Conservation (phyloP, 2,329 filamentous ascomycete species). For the Stemphylium vesicarium region DNA sequence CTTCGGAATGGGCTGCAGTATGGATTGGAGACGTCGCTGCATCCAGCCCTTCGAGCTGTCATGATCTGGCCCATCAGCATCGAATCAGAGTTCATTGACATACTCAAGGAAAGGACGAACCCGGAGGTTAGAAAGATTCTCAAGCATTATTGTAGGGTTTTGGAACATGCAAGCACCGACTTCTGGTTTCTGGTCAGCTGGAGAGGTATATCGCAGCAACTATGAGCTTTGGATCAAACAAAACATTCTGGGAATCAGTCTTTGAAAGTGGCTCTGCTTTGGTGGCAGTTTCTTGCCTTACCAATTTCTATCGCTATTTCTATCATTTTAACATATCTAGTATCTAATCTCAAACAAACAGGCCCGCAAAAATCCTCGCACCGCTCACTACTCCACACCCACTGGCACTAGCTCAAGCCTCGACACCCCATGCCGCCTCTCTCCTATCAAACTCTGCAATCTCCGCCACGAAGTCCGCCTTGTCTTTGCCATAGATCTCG, state of each 20-base stretch:
- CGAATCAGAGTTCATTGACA: slow-evolving; percentile 25
- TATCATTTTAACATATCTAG: no score
- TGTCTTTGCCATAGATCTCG: slow-evolving; percentile 32
- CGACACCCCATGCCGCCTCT: slow-evolving; percentile 12
- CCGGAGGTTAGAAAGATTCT: slow-evolving; percentile 19
- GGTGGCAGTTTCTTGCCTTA: no score
- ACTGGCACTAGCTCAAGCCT: background rate
- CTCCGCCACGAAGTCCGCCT: slow-evolving; percentile 32
- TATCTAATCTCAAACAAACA: no score
- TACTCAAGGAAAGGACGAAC: slow-evolving; percentile 20
- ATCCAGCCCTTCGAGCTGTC: slow-evolving; percentile 26
- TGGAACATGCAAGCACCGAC: slow-evolving; percentile 30
- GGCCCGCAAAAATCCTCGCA: no score
- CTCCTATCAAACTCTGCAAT: slow-evolving; percentile 43
- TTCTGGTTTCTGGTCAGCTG: slow-evolving; percentile 34
- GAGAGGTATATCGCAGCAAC: slow-evolving; percentile 26
- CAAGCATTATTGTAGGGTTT: slow-evolving; percentile 26
- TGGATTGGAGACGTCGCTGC: slow-evolving; percentile 26
- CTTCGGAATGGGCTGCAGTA: slow-evolving; percentile 27
- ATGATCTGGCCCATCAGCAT: slow-evolving; percentile 35
- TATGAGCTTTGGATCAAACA: background rate
- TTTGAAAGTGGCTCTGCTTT: no score
- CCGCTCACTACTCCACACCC: background rate
- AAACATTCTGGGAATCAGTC: background rate
- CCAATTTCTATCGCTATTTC: no score